A percentile compares a stretch with the other conserved stretches of the same genome.
Conservation (phyloP, 2,329 filamentous ascomycete genomes). For the Alternaria solani region DNA sequence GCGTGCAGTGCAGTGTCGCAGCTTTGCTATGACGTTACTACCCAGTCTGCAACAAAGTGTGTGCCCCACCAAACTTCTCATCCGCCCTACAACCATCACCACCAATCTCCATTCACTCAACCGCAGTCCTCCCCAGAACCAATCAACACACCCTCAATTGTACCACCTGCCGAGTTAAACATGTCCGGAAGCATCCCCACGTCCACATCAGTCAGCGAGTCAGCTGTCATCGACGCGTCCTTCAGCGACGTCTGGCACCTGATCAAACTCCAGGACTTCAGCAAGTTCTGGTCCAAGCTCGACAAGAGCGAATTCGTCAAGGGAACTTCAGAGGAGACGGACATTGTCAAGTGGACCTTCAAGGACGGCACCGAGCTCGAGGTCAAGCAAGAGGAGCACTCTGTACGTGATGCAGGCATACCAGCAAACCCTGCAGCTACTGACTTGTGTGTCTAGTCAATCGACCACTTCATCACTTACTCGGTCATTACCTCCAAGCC, state of each 20-base stretch:
- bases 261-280: slow-evolving; percentile 76
- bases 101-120: slow-evolving; percentile 4
- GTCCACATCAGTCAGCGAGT: slow-evolving; percentile 71
- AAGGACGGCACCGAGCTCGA: slow-evolving; percentile 73
- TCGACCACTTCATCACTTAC: slow-evolving; percentile 80
- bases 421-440: neutral
- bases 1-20: slow-evolving; percentile 4
- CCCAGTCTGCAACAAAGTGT: slow-evolving; percentile 16
- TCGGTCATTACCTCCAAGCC: slow-evolving; percentile 72
- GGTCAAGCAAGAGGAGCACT: slow-evolving; percentile 80
- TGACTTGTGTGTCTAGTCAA: slow-evolving; percentile 37
- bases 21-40: slow-evolving; percentile 26
- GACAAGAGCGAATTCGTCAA: slow-evolving; percentile 70
- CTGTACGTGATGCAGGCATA: slow-evolving; percentile 57
- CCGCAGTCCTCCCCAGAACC: neutral
- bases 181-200: slow-evolving; percentile 64
- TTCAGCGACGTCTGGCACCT: slow-evolving; percentile 75
- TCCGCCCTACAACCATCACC: slow-evolving; percentile 10
- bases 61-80: slow-evolving; percentile 29
- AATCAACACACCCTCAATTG: slow-evolving; percentile 13
- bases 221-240: slow-evolving; percentile 72
- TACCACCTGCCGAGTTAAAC: slow-evolving; percentile 13
- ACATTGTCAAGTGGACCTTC: slow-evolving; percentile 75
- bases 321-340: slow-evolving; percentile 69
- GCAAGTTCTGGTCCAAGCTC: slow-evolving; percentile 71